Percentiles rank a stretch among this genome's conserved stretches.
Conservation (phyloP, 2,329 filamentous ascomycete genomes). For the Colletotrichum tanaceti region DNA sequence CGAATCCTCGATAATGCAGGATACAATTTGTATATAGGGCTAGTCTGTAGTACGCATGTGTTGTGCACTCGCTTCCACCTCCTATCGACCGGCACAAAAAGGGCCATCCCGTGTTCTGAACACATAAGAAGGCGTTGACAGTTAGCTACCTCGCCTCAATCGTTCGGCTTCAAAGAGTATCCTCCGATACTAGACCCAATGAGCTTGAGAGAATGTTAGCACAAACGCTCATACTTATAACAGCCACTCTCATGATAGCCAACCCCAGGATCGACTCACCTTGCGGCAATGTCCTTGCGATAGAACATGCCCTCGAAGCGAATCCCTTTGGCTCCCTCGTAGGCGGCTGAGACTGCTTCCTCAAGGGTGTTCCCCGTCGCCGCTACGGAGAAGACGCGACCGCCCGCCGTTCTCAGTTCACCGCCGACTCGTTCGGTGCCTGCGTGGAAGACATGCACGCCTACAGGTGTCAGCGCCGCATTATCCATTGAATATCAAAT, state of each 20-base stretch:
- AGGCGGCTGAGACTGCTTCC: slow-evolving; percentile 88
- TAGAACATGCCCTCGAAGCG: slow-evolving; percentile 91
- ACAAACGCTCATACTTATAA: no score
- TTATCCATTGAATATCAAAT: no score
- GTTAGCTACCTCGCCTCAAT: slow-evolving; percentile 7
- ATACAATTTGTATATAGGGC: background rate
- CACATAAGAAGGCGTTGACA: background rate
- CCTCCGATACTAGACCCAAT: background rate
- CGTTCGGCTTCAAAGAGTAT: background rate
- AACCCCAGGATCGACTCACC: slow-evolving; percentile 4
- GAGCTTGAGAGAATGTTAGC: background rate
- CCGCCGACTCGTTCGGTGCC: slow-evolving; percentile 77
- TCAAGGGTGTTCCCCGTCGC: slow-evolving; percentile 78
- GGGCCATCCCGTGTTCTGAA: slow-evolving; percentile 5
- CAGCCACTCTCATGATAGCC: background rate
- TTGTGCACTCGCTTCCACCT: background rate
- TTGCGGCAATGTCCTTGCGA: slow-evolving; percentile 86
- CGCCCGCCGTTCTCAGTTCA: slow-evolving; percentile 81
- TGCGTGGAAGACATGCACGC: slow-evolving; percentile 88
- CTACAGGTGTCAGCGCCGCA: slow-evolving; percentile 34
- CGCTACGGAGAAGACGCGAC: slow-evolving; percentile 93
- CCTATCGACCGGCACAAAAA: background rate
- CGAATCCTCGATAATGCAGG: background rate
- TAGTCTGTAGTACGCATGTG: background rate
- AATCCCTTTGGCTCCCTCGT: slow-evolving; percentile 82